Percentiles rank a stretch among this genome's conserved stretches.
Conservation (phyloP, 129 eudicot genomes). For the Centaurea solstitialis region DNA sequence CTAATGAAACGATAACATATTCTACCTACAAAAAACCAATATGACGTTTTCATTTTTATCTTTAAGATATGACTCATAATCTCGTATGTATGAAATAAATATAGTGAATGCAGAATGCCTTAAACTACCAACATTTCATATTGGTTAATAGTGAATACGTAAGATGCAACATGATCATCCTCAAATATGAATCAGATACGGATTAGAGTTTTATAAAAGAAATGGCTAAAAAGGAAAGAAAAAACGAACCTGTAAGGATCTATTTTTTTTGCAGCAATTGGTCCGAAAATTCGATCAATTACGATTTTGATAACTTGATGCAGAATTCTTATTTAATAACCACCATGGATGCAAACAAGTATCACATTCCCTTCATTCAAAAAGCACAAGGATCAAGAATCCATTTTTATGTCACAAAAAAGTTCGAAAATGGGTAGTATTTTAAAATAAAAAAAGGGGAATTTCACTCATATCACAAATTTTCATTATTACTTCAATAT, state of each 20-base stretch:
- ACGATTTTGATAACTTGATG: slow-evolving; percentile 14
- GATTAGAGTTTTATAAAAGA: slow-evolving; percentile 12
- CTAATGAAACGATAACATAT: slow-evolving; percentile 10
- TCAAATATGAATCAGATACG: slow-evolving; percentile 28
- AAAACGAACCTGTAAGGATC: slow-evolving; percentile 22
- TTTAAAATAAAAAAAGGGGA: not conserved
- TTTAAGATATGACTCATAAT: not conserved
- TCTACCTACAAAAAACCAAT: not conserved
- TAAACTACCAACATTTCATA: not conserved
- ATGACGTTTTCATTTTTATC: not conserved
- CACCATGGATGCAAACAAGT: slow-evolving; percentile 27
- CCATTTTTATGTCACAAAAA: slow-evolving; percentile 15
- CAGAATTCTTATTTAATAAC: slow-evolving; percentile 19
- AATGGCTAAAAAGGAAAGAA: slow-evolving; percentile 26
- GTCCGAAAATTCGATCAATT: slow-evolving; percentile 6
- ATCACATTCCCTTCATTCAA: slow-evolving; percentile 24
- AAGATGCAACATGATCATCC: slow-evolving; percentile 23
- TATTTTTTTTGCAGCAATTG: slow-evolving; percentile 25
- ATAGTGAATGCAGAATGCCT: not conserved
- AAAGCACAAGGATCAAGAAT: slow-evolving; percentile 20
- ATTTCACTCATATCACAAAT: too few species aligned
- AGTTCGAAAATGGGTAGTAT: not conserved
- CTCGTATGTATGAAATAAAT: not conserved
- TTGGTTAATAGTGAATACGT: not conserved
- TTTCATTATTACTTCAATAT: too few species aligned